Evolutionary conservation across 371 early-diverging fungal genomes (phyloP).

Genomic region (Haplosporangium sp.): DNA sequence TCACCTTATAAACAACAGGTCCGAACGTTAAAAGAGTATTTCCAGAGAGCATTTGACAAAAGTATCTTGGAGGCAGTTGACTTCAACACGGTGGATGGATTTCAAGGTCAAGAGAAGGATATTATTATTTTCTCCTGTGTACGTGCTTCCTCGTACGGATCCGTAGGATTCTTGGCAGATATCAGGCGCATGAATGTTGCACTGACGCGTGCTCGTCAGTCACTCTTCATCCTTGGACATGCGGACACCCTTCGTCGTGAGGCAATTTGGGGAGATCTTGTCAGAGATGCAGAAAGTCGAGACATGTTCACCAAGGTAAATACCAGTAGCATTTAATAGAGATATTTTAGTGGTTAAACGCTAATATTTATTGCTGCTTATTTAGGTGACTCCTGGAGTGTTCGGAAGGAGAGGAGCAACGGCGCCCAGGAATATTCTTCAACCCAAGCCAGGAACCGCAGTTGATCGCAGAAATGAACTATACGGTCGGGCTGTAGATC

Average conservation of each 20-base stretch:
- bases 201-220: constrained; percentile 91
- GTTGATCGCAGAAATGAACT: constrained; percentile 32
- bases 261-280: constrained; percentile 76
- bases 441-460: constrained; percentile 9
- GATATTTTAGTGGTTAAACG: too few species aligned
- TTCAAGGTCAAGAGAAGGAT: constrained; percentile 99
- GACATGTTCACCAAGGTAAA: constrained; percentile 61
- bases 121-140: constrained; percentile 97
- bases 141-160: constrained; percentile 72
- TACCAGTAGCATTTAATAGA: too few species aligned
- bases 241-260: constrained; percentile 69
- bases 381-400: constrained; percentile 22
- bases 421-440: constrained; percentile 28
- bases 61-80: constrained; percentile 81
- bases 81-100: constrained; percentile 98
- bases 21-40: constrained; percentile 73
- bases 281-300: constrained; percentile 67
- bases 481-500: constrained; percentile 25
- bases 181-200: constrained; percentile 94
- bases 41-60: constrained; percentile 72
- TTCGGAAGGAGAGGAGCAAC: constrained; percentile 32
- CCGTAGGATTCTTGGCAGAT: constrained; percentile 96
- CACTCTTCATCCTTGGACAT: constrained; percentile 92
- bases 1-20: constrained; percentile 95
- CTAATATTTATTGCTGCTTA: not conserved